Evolutionary conservation across 2,329 filamentous ascomycete genomes (phyloP), one percentile per base, ranked within the genome.

Genomic region (Aspergillaceae sp.): DNA sequence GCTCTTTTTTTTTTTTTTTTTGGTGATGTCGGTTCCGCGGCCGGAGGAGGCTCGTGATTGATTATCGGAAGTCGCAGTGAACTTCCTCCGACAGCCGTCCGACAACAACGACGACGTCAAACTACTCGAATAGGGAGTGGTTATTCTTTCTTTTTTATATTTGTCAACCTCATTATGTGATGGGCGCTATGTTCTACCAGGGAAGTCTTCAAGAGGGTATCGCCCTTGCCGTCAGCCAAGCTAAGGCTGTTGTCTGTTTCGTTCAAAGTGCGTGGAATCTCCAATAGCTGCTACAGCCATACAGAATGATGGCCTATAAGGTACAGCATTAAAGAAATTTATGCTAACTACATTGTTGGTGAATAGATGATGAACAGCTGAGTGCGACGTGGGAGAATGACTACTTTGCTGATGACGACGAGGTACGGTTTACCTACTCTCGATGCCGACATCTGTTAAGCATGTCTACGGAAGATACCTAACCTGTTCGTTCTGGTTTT

Each of bases 201-300:
- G 90, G 89, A 11, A 82, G 80, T 50, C 69, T 96, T 19, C 86
- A 94, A 58, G 83, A 84, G 58, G 90, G 87, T 48, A 94, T 96
- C 56, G 75, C 78, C 30, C 73, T 79, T 19, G 88, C 90, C 8
- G 75, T 96, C 5, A 77, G 80, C 49, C 75, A 90, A 63, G 73
- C 79, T 48, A 94, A 91, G 66, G 75, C 85, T 11, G 86, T 96
- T 0, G 78, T 86, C 29, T 94, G 88, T 69, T 94, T 96, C 66
- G 83, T 95, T 30, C 80, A 82, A 60, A 84, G 87, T 88, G 66
- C 54, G 72, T 51, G 29, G 38, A 52, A 50, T 53, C 51, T 46
- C 52, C 49, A 36, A 36, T 36, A 36, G 4, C 10, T 19, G n/a
- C 34, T 36, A 36, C 8, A 36, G 34, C 34, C 8, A 19, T 36